Evolutionary conservation across 2,329 filamentous ascomycete species (phyloP), one percentile per base, ranked within the genome.

Genomic region (Fusarium paranaense): DNA sequence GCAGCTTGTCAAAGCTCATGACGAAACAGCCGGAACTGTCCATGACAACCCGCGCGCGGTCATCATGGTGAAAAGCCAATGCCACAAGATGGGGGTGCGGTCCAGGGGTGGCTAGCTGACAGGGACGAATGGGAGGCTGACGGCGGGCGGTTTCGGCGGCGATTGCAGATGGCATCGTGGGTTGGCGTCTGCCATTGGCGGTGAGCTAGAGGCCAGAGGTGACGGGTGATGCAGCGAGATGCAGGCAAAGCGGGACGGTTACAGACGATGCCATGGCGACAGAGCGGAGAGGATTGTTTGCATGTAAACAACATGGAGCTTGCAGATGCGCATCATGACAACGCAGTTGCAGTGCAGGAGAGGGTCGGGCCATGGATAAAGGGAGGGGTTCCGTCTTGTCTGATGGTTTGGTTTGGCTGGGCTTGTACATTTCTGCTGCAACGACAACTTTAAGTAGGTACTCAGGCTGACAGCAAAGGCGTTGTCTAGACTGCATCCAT

Each of bases 221-320:
- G 40, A 32, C 63, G 70, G 64, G 71, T 77, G 69, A 68, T 76
- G 75, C 69, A 69, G 69, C 62, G 59, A 25, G 50, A 50, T 58
- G 54, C 54, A 58, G 54, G 54, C 54, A 56, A 63, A 69, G 76
- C 76, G 69, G 37, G 73, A 32, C 42, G 64, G 71, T 45, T 58
- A 68, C 50, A 32, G 71, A 69, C 66, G 76, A 77, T 78, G 73
- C 76, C 70, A 74, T 76, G 69, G 76, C 73, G 75, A 78, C 76
- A 77, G 68, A 76, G 40, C 57, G 47, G 47, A 52, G 25, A 4
- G 9, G 22, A 52, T 72, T 65, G 64, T 71, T 61, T 76, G 73
- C 76, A 76, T 71, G 76, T 78, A 78, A 78, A 78, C 76, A 78
- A 60, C 20, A 50, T 66, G 62, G 50, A 67, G 64, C 35, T 66